A percentile compares a stretch with the other conserved stretches of the same genome.
These are phyloP conservation scores for Rubia tinctorum DNA, from an alignment of 305 asterid species.

Conservation along the genomic window DNA sequence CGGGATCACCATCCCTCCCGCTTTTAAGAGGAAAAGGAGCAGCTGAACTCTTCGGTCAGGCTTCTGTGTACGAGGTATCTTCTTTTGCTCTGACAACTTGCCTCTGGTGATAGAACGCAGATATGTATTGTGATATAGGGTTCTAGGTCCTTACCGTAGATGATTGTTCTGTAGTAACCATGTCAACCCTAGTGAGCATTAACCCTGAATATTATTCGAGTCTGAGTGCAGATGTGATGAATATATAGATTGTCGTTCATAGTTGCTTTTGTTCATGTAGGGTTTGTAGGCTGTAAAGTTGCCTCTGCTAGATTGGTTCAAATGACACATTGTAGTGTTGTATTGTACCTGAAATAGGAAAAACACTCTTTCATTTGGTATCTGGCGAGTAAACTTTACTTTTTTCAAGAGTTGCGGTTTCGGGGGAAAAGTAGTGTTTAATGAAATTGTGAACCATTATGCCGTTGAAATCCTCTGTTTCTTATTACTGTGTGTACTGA, in stretches of 20 bases:
- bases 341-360: conserved; percentile 4
- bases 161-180: conserved; percentile 23
- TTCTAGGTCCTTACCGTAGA: conserved; percentile 9
- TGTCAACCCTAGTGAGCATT: conserved; percentile 7
- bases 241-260: conserved; percentile 4
- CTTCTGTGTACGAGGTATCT: not conserved
- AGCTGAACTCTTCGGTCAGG: conserved; percentile 28
- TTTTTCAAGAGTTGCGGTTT: not conserved
- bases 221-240: conserved; percentile 12
- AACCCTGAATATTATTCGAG: conserved; percentile 10
- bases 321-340: conserved; percentile 9
- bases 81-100: not conserved
- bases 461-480: not conserved
- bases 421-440: not conserved
- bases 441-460: not conserved
- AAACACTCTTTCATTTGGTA: not conserved
- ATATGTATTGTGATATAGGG: not conserved
- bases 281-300: not conserved
- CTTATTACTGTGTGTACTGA: not conserved
- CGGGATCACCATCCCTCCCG: conserved; percentile 51
- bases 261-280: not conserved
- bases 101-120: not conserved
- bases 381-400: not conserved
- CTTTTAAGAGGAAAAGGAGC: conserved; percentile 58
- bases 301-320: not conserved